Percentiles rank a stretch among this genome's conserved stretches.
Evolutionary conservation across 2,329 filamentous ascomycete species (phyloP).

Genomic region (Nothopassalora personata): DNA sequence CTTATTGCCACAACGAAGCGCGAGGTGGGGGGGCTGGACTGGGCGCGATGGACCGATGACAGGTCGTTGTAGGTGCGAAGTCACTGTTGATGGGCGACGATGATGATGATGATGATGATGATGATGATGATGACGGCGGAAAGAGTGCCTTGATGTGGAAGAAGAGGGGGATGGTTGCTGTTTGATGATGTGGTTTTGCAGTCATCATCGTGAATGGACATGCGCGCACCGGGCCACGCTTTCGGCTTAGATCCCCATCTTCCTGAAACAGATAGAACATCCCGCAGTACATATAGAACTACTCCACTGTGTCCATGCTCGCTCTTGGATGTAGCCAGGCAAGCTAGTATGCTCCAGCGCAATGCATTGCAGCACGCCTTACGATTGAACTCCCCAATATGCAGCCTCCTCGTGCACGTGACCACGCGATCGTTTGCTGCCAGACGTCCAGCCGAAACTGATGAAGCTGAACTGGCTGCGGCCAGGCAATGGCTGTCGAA

Average conservation of each 20-base stretch:
- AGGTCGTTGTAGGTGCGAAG: background rate
- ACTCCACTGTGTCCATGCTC: no score
- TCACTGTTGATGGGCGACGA: background rate
- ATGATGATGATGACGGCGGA: background rate
- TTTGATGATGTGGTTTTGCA: background rate
- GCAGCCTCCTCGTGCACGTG: background rate
- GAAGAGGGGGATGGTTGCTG: background rate
- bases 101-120: no score
- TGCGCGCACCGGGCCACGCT: no score
- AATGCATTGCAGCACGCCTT: background rate
- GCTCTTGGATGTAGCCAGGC: background rate
- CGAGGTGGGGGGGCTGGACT: background rate
- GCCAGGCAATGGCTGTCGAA: conserved; percentile 54
- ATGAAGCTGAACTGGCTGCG: conserved; percentile 27
- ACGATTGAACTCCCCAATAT: background rate
- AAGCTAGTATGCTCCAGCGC: background rate
- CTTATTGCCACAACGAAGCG: background rate
- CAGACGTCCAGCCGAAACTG: conserved; percentile 14
- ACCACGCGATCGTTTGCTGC: conserved; percentile 11
- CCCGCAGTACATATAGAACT: background rate
- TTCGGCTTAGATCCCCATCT: no score
- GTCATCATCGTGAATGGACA: background rate
- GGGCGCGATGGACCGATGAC: background rate
- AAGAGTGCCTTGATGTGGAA: background rate
- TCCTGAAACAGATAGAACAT: background rate